Evolutionary conservation across 1,284 basidiomycete genomes (phyloP).

Genomic region (Tylopilus sp.): DNA sequence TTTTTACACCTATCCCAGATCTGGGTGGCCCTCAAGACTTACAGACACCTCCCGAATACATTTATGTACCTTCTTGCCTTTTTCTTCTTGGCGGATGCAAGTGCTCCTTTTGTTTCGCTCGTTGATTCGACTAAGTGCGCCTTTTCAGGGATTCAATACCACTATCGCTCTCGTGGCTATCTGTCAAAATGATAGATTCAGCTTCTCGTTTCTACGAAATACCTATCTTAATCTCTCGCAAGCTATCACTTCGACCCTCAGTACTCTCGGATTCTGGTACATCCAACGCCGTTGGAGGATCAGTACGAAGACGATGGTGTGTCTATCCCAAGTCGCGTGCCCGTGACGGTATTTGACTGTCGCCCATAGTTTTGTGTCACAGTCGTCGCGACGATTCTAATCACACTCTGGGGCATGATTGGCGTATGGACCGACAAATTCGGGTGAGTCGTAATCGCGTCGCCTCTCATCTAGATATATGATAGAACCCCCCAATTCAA

Average conservation of each 20-base stretch:
- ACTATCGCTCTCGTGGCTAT: slow-evolving; percentile 73
- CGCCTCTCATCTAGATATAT: neutral
- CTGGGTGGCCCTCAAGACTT: slow-evolving; percentile 65
- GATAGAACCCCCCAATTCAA: slow-evolving; percentile 21
- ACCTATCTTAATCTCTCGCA: slow-evolving; percentile 75
- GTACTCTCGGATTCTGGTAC: slow-evolving; percentile 76
- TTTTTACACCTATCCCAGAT: slow-evolving; percentile 42
- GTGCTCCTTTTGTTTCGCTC: neutral
- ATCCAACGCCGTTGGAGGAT: slow-evolving; percentile 77
- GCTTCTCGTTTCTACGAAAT: slow-evolving; percentile 69
- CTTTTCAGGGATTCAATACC: slow-evolving; percentile 65
- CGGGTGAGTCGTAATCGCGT: slow-evolving; percentile 43
- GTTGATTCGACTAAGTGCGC: neutral
- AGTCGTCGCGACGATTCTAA: slow-evolving; percentile 71
- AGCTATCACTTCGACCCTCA: slow-evolving; percentile 66
- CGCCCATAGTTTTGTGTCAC: slow-evolving; percentile 64
- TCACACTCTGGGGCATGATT: slow-evolving; percentile 84
- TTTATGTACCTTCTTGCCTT: slow-evolving; percentile 72
- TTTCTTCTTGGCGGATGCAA: slow-evolving; percentile 74
- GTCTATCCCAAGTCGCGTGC: neutral
- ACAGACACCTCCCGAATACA: slow-evolving; percentile 69
- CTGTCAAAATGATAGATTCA: slow-evolving; percentile 74
- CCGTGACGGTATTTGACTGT: neutral
- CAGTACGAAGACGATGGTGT: slow-evolving; percentile 71
- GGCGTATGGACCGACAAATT: slow-evolving; percentile 77